Evolutionary conservation across 2,329 filamentous ascomycete genomes (phyloP).

Genomic region (Xylariomycetidae sp.): DNA sequence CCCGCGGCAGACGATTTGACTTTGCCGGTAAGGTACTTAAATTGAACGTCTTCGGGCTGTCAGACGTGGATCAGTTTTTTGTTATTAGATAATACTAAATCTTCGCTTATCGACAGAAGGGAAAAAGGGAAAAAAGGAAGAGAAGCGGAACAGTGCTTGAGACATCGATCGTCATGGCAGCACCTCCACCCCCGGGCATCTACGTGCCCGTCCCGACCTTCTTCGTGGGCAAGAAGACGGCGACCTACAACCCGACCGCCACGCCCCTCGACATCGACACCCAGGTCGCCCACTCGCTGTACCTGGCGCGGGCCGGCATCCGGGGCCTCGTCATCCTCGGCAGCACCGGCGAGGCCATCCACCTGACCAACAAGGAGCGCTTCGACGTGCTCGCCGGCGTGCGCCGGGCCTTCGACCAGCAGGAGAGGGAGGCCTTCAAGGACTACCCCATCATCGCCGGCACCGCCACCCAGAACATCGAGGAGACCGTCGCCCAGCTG

Average conservation of each 20-base stretch:
- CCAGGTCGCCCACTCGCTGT: conserved; percentile 53
- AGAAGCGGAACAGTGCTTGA: too few species aligned
- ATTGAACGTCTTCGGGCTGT: too few species aligned
- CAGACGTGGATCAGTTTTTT: too few species aligned
- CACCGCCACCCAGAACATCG: conserved; percentile 56
- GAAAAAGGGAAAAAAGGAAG: too few species aligned
- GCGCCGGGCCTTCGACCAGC: conserved; percentile 48
- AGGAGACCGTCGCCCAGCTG: conserved; percentile 56
- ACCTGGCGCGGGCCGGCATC: conserved; percentile 56
- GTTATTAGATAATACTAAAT: too few species aligned
- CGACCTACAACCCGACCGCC: conserved; percentile 37
- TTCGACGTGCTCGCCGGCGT: conserved; percentile 49
- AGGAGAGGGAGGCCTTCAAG: conserved; percentile 51
- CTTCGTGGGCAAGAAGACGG: conserved; percentile 38
- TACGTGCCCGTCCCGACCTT: conserved; percentile 60
- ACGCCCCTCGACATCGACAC: conserved; percentile 53
- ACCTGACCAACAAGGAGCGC: conserved; percentile 53
- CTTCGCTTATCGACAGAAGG: too few species aligned
- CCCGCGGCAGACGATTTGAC: too few species aligned
- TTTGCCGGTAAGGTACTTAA: too few species aligned
- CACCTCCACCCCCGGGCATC: conserved; percentile 41
- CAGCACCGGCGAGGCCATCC: conserved; percentile 60
- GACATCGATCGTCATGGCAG: conserved; percentile 11
- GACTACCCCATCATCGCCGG: conserved; percentile 57
- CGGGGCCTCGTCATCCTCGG: conserved; percentile 58